These are phyloP conservation scores for Aspergillus funiculosus DNA, from an alignment of 495 filamentous ascomycete genomes.

Conservation along the genomic window DNA sequence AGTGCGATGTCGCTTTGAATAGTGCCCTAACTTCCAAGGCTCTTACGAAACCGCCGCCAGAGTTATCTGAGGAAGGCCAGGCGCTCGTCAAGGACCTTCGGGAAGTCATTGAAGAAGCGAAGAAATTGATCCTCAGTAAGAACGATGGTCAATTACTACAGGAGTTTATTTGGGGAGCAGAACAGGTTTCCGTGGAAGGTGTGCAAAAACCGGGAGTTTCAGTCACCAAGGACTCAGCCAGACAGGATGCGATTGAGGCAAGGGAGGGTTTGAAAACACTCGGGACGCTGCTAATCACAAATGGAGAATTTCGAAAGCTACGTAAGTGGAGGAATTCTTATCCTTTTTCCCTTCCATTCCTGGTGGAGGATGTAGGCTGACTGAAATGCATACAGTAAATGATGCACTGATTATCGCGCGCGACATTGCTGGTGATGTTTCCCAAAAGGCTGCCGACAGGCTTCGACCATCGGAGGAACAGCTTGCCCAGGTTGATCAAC, in stretches of 20 bases:
- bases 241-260: constrained; percentile 75
- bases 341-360: neutral
- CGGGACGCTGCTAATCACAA: constrained; percentile 85
- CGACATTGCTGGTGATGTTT: constrained; percentile 87
- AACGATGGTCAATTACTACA: constrained; percentile 92
- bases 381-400: constrained; percentile 54
- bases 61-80: constrained; percentile 77
- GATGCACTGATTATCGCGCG: constrained; percentile 80
- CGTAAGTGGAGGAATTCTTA: constrained; percentile 47
- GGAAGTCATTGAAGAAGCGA: constrained; percentile 82
- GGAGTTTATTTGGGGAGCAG: constrained; percentile 93
- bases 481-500: constrained; percentile 67
- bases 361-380: too few relatives aligned
- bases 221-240: constrained; percentile 64
- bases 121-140: constrained; percentile 84
- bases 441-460: constrained; percentile 68
- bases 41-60: constrained; percentile 63
- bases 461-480: constrained; percentile 77
- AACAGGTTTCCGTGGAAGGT: constrained; percentile 58
- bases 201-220: constrained; percentile 57
- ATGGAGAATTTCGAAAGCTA: constrained; percentile 94
- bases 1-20: constrained; percentile 92
- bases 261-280: constrained; percentile 83
- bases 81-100: constrained; percentile 69
- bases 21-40: constrained; percentile 64